A percentile compares a stretch with the other conserved stretches of the same genome.
These are phyloP conservation scores for Haplosporangium sp. DNA, from an alignment of 371 early-diverging fungal genomes.

Conservation along the genomic window DNA sequence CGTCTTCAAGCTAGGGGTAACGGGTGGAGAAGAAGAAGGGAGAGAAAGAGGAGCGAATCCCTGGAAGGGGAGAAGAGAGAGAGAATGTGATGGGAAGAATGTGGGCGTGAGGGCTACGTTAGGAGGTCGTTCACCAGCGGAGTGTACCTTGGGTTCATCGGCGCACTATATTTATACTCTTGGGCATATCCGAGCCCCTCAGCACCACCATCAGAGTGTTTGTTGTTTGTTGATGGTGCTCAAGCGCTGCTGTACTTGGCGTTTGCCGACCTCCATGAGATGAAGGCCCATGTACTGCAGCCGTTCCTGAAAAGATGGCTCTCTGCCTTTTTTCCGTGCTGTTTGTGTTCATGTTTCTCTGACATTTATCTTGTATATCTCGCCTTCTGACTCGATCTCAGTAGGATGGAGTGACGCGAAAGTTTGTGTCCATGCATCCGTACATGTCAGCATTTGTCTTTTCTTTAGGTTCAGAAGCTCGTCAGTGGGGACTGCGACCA, in stretches of 20 bases:
- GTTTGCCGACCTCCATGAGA: no score
- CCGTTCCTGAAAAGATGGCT: neutral
- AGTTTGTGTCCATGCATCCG: slow-evolving; percentile 1
- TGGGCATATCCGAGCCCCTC: no score
- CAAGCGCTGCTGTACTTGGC: no score
- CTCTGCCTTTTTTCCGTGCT: slow-evolving; percentile 2
- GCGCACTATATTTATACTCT: slow-evolving; percentile 1
- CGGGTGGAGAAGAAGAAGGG: neutral
- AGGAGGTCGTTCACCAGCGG: neutral
- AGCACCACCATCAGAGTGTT: neutral
- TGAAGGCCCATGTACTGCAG: no score
- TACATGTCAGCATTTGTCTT: neutral
- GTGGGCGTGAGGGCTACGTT: neutral
- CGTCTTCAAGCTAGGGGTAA: neutral
- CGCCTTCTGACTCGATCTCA: no score
- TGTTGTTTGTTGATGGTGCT: neutral
- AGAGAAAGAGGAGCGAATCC: neutral
- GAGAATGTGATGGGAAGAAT: neutral
- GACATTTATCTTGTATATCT: neutral
- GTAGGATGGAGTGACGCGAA: neutral
- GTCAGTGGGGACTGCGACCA: no score
- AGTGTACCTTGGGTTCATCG: neutral
- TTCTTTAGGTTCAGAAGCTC: no score
- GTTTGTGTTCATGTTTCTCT: slow-evolving; percentile 4
- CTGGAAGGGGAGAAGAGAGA: neutral